Evolutionary conservation across 139 green algal genomes (phyloP).

Genomic region (Picochlorum sp.): DNA sequence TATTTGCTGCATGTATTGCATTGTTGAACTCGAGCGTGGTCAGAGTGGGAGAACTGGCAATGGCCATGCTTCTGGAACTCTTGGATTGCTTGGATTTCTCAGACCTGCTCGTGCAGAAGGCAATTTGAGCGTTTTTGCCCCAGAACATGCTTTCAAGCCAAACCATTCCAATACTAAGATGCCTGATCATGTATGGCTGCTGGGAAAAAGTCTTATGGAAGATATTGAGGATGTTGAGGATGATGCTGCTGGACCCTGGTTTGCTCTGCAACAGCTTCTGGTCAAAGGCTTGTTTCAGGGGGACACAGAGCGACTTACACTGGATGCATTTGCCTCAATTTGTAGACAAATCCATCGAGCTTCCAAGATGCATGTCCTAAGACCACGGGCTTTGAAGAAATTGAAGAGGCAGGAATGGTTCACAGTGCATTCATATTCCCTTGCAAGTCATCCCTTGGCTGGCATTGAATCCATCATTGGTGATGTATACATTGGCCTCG

Average conservation of each 20-base stretch:
- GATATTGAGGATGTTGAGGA: not conserved
- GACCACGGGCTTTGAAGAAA: not conserved
- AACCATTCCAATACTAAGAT: not conserved
- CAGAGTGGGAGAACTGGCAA: conserved; percentile 53
- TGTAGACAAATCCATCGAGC: conserved; percentile 16
- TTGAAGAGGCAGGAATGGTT: not conserved
- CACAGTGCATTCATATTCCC: too few species aligned
- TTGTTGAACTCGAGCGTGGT: conserved; percentile 64
- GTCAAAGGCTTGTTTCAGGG: conserved; percentile 68
- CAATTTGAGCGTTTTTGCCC: conserved; percentile 59
- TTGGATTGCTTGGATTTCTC: conserved; percentile 48
- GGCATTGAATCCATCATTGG: not conserved
- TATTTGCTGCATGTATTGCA: conserved; percentile 64
- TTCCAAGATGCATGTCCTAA: not conserved
- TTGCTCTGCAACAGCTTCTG: conserved; percentile 68
- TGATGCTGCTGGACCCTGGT: conserved; percentile 13
- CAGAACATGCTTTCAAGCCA: not conserved
- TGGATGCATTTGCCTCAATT: conserved; percentile 40
- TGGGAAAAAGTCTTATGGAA: conserved; percentile 21
- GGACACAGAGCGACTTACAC: conserved; percentile 44
- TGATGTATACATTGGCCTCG: conserved; percentile 39
- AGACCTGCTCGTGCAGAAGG: conserved; percentile 51
- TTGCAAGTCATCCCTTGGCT: too few species aligned
- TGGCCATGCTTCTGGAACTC: conserved; percentile 51
- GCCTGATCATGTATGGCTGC: not conserved